Percentiles rank a stretch among this genome's conserved stretches.
Evolutionary conservation across 2,329 filamentous ascomycete species (phyloP).

Genomic region (Aureobasidium uvarum): DNA sequence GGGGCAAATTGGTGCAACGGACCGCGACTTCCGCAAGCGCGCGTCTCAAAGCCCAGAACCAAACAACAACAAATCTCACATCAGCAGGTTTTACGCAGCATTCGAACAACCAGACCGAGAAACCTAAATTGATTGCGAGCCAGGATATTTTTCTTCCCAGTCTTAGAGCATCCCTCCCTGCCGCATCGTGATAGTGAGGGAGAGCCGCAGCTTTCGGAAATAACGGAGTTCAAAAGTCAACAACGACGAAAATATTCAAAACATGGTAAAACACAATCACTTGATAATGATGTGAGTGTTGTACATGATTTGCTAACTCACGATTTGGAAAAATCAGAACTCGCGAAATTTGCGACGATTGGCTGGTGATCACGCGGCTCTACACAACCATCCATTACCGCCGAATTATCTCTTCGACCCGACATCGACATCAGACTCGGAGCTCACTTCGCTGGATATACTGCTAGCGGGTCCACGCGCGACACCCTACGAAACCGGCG

Average conservation of each 20-base stretch:
- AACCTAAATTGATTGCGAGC: conserved; percentile 8
- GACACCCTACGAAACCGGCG: conserved; percentile 58
- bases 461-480: conserved; percentile 59
- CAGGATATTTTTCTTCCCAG: not conserved
- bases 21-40: conserved; percentile 1
- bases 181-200: not conserved
- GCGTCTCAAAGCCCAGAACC: conserved; percentile 9
- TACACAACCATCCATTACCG: conserved; percentile 56
- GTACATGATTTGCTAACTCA: not conserved
- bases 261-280: not conserved
- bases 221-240: not conserved
- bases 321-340: conserved; percentile 39
- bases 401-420: conserved; percentile 61
- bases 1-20: conserved; percentile 5
- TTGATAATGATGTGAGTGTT: no score
- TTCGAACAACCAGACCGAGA: not conserved
- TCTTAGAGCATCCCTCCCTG: not conserved
- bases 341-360: conserved; percentile 56
- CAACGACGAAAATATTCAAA: not conserved
- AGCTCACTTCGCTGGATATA: conserved; percentile 58
- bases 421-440: conserved; percentile 44
- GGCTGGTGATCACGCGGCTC: conserved; percentile 57
- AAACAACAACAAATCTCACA: conserved; percentile 17
- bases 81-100: conserved; percentile 4
- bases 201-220: not conserved